Evolutionary conservation across 192 early-diverging fungal genomes (phyloP).

Genomic region (Rhizophagus clarus): DNA sequence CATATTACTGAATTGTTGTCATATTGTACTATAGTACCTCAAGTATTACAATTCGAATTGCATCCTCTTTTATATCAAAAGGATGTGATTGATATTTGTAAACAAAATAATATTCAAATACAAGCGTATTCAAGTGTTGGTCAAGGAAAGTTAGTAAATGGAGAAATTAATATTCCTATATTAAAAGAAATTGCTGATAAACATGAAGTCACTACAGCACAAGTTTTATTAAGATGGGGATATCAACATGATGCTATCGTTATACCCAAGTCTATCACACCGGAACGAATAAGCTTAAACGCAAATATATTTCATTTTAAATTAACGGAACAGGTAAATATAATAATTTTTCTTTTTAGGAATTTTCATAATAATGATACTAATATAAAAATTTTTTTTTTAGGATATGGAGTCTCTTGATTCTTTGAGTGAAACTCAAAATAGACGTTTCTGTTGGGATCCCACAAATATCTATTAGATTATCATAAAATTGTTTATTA

Average conservation of each 20-base stretch:
- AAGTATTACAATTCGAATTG: conserved; percentile 73
- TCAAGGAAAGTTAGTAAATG: conserved; percentile 47
- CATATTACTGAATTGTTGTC: conserved; percentile 63
- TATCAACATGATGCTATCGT: conserved; percentile 63
- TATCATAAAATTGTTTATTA: background rate
- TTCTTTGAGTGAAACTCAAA: conserved; percentile 12
- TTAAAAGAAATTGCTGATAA: conserved; percentile 18
- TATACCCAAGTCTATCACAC: conserved; percentile 66
- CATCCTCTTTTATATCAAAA: conserved; percentile 65
- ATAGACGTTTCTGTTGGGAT: conserved; percentile 28
- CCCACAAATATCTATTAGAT: conserved; percentile 8
- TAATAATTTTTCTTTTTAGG: background rate
- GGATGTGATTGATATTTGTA: conserved; percentile 59
- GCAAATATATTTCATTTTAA: conserved; percentile 50
- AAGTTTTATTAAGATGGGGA: conserved; percentile 67
- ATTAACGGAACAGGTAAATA: conserved; percentile 44
- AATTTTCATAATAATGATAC: background rate
- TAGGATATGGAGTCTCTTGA: conserved; percentile 29
- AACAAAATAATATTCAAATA: conserved; percentile 55
- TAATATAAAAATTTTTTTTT: background rate
- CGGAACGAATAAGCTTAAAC: conserved; percentile 48
- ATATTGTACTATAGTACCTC: conserved; percentile 57
- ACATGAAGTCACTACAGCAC: conserved; percentile 34
- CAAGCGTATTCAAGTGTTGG: conserved; percentile 77
- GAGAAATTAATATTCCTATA: conserved; percentile 21